Evolutionary conservation across 345 rosid species (phyloP), one percentile per base, ranked within the genome.

Genomic region (Salix viminalis): DNA sequence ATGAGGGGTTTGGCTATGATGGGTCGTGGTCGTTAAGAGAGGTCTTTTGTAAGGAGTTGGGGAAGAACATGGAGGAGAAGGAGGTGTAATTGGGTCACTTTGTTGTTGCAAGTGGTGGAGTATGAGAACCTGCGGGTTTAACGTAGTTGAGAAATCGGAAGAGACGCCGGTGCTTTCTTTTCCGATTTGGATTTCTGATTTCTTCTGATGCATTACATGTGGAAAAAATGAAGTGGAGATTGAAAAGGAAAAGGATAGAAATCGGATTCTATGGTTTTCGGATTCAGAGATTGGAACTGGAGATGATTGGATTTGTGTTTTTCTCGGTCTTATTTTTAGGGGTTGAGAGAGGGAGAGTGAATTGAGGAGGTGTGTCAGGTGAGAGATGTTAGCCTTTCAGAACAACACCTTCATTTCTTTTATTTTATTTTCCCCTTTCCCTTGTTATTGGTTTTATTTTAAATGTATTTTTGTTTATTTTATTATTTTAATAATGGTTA

Each of bases 121-220:
- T 54, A 69, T 12, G 32, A 42, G 72, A 52, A 83, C 67, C 70
- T 82, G 86, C 72, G 92, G 85, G 60, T 75, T 32, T 37, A 58
- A 26, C 46, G 88, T 84, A 0, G 96, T 97, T 50, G 88, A 90
- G 81, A 80, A 94, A 94, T 89, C 98, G 97, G 97, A 94, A 90
- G 98, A 92, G 94, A 94, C 80, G 97, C 98, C 98, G 87, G 78
- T 87, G 94, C 97, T 94, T 90, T 94, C 98, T 91, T 86, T 94
- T 89, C 98, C 97, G 98, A 94, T 94, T 90, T 92, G 98, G 83
- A 79, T 88, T 88, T 94, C 97, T 75, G 98, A 94, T 89, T 91
- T 94, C 95, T 94, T 94, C 87, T 91, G 98, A 94, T 92, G 98
- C 98, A 94, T 94, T 87, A 92, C 92, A 90, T 86, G 82, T 26